These are phyloP conservation scores for Calonectria naviculata DNA, from an alignment of 2,329 filamentous ascomycete genomes.

Conservation along the genomic window DNA sequence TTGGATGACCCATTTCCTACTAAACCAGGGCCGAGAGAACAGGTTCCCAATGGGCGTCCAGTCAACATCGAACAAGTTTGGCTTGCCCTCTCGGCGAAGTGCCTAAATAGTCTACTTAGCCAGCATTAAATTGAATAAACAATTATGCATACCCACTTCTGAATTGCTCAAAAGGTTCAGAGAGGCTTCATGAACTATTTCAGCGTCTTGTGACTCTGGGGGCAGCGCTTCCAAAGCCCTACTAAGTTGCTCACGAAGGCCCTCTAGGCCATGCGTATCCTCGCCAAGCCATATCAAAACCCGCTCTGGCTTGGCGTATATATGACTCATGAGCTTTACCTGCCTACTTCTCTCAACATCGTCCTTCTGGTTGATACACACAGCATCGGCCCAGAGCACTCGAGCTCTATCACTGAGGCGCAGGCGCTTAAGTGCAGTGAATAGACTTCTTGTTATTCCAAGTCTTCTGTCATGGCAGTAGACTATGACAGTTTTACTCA, in stretches of 20 bases:
- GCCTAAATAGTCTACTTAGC: not conserved
- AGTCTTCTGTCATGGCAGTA: not conserved
- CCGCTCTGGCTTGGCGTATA: not conserved
- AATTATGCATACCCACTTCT: not conserved
- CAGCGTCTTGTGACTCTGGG: not conserved
- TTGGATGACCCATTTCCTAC: slow-evolving; percentile 13
- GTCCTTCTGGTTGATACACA: not conserved
- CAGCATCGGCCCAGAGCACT: not conserved
- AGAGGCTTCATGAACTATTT: not conserved
- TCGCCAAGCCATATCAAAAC: not conserved
- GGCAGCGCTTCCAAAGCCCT: not conserved
- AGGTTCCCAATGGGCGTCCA: not conserved
- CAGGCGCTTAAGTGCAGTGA: not conserved
- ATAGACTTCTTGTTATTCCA: not conserved
- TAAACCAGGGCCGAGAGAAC: slow-evolving; percentile 7
- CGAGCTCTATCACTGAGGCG: not conserved
- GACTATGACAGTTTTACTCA: not conserved
- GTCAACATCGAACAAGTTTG: slow-evolving; percentile 3
- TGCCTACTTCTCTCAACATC: not conserved
- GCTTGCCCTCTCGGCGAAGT: not conserved
- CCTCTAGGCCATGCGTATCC: not conserved
- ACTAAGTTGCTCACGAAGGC: not conserved
- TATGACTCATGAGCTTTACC: not conserved
- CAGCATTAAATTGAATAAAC: not conserved
- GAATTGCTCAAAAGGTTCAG: not conserved